phyloP scores from a whole-genome alignment of 768 basidiomycete species.

The Russula virescens region DNA sequence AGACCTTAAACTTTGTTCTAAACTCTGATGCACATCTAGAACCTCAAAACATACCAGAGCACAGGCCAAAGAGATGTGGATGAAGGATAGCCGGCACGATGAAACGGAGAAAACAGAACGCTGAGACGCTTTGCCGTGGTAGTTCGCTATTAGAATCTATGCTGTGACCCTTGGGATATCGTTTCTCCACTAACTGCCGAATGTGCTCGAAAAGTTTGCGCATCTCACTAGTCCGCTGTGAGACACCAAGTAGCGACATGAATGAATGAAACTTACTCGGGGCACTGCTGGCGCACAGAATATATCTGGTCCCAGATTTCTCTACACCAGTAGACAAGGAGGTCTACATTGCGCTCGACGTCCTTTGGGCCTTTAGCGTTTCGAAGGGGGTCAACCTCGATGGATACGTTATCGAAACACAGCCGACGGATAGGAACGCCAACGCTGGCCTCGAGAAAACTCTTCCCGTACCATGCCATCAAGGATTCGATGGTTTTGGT shows the following conservation, averaged over 20 bases:
- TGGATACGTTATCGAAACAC: constrained; percentile 64
- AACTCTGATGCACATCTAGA: neutral
- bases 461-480: constrained; percentile 77
- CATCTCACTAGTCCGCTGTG: constrained; percentile 53
- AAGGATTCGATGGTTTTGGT: constrained; percentile 67
- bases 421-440: constrained; percentile 64
- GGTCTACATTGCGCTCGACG: constrained; percentile 59
- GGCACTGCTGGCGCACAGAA: constrained; percentile 64
- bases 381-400: constrained; percentile 78
- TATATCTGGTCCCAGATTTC: constrained; percentile 82
- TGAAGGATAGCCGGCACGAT: constrained; percentile 88
- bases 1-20: constrained; percentile 43
- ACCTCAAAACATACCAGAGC: constrained; percentile 46
- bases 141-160: constrained; percentile 48
- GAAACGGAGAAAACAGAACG: constrained; percentile 85
- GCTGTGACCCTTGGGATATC: constrained; percentile 40
- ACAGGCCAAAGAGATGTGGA: constrained; percentile 78
- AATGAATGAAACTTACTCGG: constrained; percentile 46
- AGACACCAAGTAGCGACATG: constrained; percentile 1
- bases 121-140: constrained; percentile 79
- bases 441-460: constrained; percentile 75
- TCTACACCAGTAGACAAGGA: constrained; percentile 70
- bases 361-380: constrained; percentile 56
- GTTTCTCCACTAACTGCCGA: constrained; percentile 64
- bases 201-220: constrained; percentile 63